Conservation (phyloP, 2,329 filamentous ascomycete species). For the Lachnellula occidentalis region DNA sequence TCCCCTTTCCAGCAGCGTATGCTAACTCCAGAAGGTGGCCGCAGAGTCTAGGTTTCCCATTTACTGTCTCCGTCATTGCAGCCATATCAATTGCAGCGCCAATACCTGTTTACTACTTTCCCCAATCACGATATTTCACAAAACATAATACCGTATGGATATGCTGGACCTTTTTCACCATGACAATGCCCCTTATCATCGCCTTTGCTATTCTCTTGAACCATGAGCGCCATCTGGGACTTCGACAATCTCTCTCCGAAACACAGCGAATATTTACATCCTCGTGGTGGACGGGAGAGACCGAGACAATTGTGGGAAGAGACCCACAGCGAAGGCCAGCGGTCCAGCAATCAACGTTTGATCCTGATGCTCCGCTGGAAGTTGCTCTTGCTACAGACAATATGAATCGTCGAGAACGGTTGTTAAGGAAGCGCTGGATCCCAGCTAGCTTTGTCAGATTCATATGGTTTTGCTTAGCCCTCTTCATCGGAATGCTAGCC, state of each 20-base stretch:
- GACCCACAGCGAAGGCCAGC: conserved; percentile 35
- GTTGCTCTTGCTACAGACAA: conserved; percentile 26
- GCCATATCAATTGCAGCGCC: conserved; percentile 54
- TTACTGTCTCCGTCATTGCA: conserved; percentile 58
- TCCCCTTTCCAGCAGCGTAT: background rate
- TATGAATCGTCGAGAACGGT: conserved; percentile 13
- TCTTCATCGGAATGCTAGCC: conserved; percentile 57
- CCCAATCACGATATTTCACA: conserved; percentile 48
- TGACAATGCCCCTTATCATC: conserved; percentile 63
- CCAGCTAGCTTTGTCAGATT: conserved; percentile 64
- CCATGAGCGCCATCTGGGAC: conserved; percentile 57
- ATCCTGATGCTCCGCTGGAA: conserved; percentile 28
- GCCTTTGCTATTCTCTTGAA: conserved; percentile 59
- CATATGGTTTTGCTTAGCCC: conserved; percentile 62
- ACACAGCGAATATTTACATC: conserved; percentile 63
- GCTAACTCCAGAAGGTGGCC: conserved; percentile 46
- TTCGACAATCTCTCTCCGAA: conserved; percentile 57
- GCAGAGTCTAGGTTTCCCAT: conserved; percentile 55
- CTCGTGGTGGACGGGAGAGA: conserved; percentile 60
- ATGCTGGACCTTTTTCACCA: conserved; percentile 63
- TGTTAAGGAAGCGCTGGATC: conserved; percentile 42
- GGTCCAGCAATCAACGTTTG: conserved; percentile 29
- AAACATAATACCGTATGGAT: conserved; percentile 64
- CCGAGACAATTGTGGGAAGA: conserved; percentile 37
- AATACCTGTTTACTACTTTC: conserved; percentile 53